Percentiles rank a stretch among this genome's conserved stretches.
phyloP scores from a whole-genome alignment of 257 asterid species.

The Lycium ferocissimum region DNA sequence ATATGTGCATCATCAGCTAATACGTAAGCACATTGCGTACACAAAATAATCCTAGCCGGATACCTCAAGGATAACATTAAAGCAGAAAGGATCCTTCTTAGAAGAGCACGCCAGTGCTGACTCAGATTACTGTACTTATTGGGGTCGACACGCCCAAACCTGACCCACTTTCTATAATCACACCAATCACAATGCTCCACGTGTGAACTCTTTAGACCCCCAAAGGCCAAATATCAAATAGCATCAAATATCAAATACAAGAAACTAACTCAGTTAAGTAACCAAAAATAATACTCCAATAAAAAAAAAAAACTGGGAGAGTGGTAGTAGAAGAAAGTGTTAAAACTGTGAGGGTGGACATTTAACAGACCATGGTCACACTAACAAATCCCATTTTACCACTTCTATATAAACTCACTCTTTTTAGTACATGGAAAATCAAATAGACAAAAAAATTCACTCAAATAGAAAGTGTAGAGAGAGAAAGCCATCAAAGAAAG shows the following conservation, averaged over 20 bases:
- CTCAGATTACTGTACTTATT: not conserved
- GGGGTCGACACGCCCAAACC: not conserved
- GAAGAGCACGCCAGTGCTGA: slow-evolving; percentile 2
- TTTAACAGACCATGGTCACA: slow-evolving; percentile 41
- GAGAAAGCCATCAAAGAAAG: slow-evolving; percentile 13
- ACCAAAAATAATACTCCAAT: no score
- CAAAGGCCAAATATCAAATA: not conserved
- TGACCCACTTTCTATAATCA: not conserved
- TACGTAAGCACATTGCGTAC: not conserved
- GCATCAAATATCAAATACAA: no score
- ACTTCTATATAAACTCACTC: slow-evolving; percentile 39
- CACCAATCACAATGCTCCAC: not conserved
- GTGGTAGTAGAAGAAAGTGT: not conserved
- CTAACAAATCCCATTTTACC: slow-evolving; percentile 34
- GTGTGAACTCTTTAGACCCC: not conserved
- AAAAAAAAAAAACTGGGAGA: not conserved
- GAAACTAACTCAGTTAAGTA: no score
- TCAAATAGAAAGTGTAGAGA: slow-evolving; percentile 7
- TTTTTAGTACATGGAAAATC: not conserved
- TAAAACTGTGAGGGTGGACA: slow-evolving; percentile 18
- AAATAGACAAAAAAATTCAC: not conserved
- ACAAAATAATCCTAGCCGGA: not conserved
- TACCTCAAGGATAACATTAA: not conserved
- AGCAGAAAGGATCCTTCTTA: slow-evolving; percentile 5
- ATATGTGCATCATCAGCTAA: not conserved